Evolutionary conservation across 2,329 filamentous ascomycete species (phyloP), one percentile per base, ranked within the genome.

Genomic region (Aspergillus pseudonomiae): DNA sequence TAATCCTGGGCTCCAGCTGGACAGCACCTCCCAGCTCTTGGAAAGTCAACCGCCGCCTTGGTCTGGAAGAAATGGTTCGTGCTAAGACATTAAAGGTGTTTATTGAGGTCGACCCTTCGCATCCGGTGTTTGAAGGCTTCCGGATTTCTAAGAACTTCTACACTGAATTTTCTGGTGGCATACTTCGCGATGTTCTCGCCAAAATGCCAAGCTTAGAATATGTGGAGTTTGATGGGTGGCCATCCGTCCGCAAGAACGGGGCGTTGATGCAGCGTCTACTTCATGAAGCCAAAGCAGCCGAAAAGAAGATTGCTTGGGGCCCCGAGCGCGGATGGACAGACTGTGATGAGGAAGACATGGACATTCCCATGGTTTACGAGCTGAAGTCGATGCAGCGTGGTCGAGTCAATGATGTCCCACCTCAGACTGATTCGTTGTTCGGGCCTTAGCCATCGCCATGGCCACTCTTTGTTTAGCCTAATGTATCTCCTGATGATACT

Each of bases 1-100:
- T 89, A 65, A 81, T 86, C 4, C 74, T 89, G 4, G 86, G 87
- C 0, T 85, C 85, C 3, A 86, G 85, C 60, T 89, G 86, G 84
- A 85, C 80, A 4, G 79, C 79, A 45, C 85, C 86, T 28, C 86
- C 86, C 16, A 78, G 78, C 57, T 80, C 80, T 60, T 88, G 87
- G 83, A 80, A 80, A 21, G 81, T 85, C 19, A 80, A 82, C 55
- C 74, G 78, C 16, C 69, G 77, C 1, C 76, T 88, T 9, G 84
- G 86, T 0, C 70, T 88, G 41, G 71, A 74, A 4, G 81, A 85
- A 46, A 81, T 82, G 75, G 76, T 67, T 16, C 79, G 78, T 46
- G 73, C 85, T 9, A 78, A 81, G 52, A 78, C 76, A 4, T 71
- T 89, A 54, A 85, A 83, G 65, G 77, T 89, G 9, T 88, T 88